phyloP scores from a whole-genome alignment of 192 early-diverging fungal species.

The Obelidium mucronatum region DNA sequence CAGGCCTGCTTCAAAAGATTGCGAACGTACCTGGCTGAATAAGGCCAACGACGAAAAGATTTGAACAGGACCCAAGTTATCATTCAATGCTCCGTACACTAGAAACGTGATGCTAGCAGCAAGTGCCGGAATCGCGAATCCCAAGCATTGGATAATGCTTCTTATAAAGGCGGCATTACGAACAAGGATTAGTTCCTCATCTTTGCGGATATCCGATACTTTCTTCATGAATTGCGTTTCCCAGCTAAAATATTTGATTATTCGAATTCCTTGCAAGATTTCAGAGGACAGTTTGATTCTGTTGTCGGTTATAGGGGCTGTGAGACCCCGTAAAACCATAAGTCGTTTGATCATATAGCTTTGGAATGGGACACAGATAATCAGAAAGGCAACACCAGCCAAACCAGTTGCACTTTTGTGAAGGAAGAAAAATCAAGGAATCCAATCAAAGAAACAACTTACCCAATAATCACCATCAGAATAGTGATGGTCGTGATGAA shows the following conservation, averaged over 20 bases:
- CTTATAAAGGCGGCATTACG: slow-evolving; percentile 10
- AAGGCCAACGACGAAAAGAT: slow-evolving; percentile 58
- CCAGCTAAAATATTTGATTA: slow-evolving; percentile 82
- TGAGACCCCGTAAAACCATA: slow-evolving; percentile 40
- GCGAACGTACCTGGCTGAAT: slow-evolving; percentile 41
- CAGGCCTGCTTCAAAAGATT: background rate
- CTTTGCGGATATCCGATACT: slow-evolving; percentile 60
- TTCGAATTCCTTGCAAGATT: slow-evolving; percentile 73
- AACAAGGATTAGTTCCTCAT: slow-evolving; percentile 38
- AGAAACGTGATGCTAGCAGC: slow-evolving; percentile 49
- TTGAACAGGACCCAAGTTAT: background rate
- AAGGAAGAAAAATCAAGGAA: background rate
- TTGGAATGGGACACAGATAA: slow-evolving; percentile 40
- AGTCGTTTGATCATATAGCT: slow-evolving; percentile 45
- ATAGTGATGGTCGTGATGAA: slow-evolving; percentile 23
- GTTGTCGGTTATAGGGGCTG: slow-evolving; percentile 69
- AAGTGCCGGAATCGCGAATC: slow-evolving; percentile 58
- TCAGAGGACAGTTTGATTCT: slow-evolving; percentile 78
- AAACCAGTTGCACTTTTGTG: slow-evolving; percentile 5
- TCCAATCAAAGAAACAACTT: background rate
- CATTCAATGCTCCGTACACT: slow-evolving; percentile 43
- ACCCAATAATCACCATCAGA: slow-evolving; percentile 32
- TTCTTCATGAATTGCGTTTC: slow-evolving; percentile 67
- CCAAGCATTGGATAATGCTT: slow-evolving; percentile 17
- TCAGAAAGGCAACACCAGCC: slow-evolving; percentile 16